These are phyloP conservation scores for Boletellus ananiceps DNA, from an alignment of 768 basidiomycete genomes.

Conservation along the genomic window DNA sequence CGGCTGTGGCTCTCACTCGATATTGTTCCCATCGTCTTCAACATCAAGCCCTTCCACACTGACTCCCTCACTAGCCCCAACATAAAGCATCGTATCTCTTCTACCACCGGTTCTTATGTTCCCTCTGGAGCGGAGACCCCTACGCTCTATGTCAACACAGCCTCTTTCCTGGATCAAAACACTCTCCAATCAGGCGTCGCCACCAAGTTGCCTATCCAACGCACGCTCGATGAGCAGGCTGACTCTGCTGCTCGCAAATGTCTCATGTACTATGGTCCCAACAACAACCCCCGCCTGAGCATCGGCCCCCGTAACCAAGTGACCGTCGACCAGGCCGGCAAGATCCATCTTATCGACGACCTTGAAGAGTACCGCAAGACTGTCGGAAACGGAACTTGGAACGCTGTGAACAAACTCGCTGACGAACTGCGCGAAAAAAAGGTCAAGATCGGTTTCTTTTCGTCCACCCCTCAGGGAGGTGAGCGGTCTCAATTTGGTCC, in stretches of 20 bases:
- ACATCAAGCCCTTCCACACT: slow-evolving; percentile 79
- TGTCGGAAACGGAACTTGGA: slow-evolving; percentile 74
- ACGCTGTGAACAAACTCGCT: slow-evolving; percentile 73
- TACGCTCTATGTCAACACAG: slow-evolving; percentile 58
- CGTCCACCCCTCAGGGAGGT: slow-evolving; percentile 93
- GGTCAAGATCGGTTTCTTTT: slow-evolving; percentile 90
- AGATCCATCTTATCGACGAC: slow-evolving; percentile 83
- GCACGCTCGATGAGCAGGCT: slow-evolving; percentile 79
- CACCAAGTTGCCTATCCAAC: slow-evolving; percentile 64
- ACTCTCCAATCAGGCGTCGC: slow-evolving; percentile 42
- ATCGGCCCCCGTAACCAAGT: slow-evolving; percentile 86
- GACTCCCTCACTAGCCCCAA: slow-evolving; percentile 76
- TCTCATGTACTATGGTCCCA: slow-evolving; percentile 77
- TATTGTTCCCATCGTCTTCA: slow-evolving; percentile 81
- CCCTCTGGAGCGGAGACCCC: slow-evolving; percentile 76
- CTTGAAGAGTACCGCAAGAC: slow-evolving; percentile 72
- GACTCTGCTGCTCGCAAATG: slow-evolving; percentile 85
- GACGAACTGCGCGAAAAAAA: slow-evolving; percentile 84
- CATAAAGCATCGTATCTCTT: slow-evolving; percentile 78
- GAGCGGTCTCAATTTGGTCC: slow-evolving; percentile 22
- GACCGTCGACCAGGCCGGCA: slow-evolving; percentile 80
- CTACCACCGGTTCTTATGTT: slow-evolving; percentile 73
- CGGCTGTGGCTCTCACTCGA: slow-evolving; percentile 80
- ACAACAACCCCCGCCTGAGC: slow-evolving; percentile 76
- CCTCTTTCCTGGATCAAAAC: slow-evolving; percentile 42